Evolutionary conservation across 2,329 filamentous ascomycete species (phyloP), one percentile per base, ranked within the genome.

Genomic region (Dissoconium aciculare): DNA sequence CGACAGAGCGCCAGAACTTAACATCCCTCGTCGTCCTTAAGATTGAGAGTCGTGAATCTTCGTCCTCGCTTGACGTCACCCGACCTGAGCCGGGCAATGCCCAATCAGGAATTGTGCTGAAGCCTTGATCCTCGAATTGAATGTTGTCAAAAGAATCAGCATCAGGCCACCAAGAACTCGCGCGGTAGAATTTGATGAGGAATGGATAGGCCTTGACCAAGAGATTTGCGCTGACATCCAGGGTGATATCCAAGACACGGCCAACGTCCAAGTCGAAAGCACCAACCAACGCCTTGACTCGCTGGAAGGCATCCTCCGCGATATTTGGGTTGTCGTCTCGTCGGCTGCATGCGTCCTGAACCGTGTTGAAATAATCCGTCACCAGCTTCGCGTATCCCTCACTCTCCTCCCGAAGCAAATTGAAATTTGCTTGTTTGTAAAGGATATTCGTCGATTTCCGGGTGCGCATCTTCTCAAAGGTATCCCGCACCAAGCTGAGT

Each of bases 231-330:
- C 92, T 93, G 17, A 95, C 84, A 51, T 98, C 89, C 11, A 98
- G 67, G 0, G 84, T 91, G 13, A 95, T 83, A 53, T 98, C 89
- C 8, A 98, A 67, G 4, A 91, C 87, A 48, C 91, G 73, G 28
- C 89, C 91, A 21, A 94, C 89, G 52, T 98, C 89, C 39, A 98
- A 67, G 55, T 98, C 87, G 50, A 98, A 98, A 5, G 89, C 89
- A 34, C 89, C 89, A 42, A 98, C 92, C 46, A 98, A 69, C 11
- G 81, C 87, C 56, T 93, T 94, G 39, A 98, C 78, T 40, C 77
- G 75, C 51, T 94, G 81, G 46, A 93, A 94, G 0, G 84, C 84
- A 46, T 84, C 77, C 44, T 80, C 74, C 2, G 87, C 82, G 19
- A 79, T 69, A 44, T 78, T 73, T 1, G 84, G 79, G 17, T 78